Percentiles rank a stretch among this genome's conserved stretches.
phyloP scores from a whole-genome alignment of 2,329 filamentous ascomycete genomes.

The Acrocalymma vagum region DNA sequence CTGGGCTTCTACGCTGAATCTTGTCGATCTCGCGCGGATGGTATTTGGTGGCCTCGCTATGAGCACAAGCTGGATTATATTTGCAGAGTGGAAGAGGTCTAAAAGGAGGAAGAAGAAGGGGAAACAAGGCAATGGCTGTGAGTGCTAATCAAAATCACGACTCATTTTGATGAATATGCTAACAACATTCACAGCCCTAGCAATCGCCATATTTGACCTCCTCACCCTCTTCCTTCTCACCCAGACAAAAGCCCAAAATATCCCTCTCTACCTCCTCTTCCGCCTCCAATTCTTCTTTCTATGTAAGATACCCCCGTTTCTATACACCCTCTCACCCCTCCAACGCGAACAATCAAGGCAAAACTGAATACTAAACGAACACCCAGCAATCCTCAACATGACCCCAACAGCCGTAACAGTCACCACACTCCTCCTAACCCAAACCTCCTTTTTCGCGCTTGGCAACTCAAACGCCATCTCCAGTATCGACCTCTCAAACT shows the following conservation, averaged over 20 bases:
- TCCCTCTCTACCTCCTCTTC: constrained; percentile 84
- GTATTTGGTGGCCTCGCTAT: constrained; percentile 48
- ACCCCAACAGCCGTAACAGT: constrained; percentile 67
- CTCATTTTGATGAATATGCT: constrained; percentile 7
- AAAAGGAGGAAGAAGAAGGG: constrained; percentile 19
- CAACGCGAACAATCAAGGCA: not conserved
- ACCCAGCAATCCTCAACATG: constrained; percentile 53
- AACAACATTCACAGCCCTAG: constrained; percentile 48
- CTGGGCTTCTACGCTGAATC: constrained; percentile 51
- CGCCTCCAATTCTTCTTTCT: constrained; percentile 67
- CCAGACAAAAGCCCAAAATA: constrained; percentile 84
- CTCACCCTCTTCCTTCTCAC: constrained; percentile 83
- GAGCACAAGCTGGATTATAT: constrained; percentile 36
- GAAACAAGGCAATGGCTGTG: constrained; percentile 35
- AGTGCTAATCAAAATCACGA: constrained; percentile 1
- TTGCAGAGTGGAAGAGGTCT: constrained; percentile 36
- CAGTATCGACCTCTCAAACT: constrained; percentile 91
- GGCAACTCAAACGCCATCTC: constrained; percentile 95
- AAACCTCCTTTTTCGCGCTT: constrained; percentile 86
- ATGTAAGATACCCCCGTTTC: constrained; percentile 46
- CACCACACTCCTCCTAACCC: constrained; percentile 78
- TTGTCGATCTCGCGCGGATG: constrained; percentile 40
- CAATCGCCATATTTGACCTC: constrained; percentile 66
- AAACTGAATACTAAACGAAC: constrained; percentile 2
- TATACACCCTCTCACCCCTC: constrained; percentile 37